These are phyloP conservation scores for Saccharomycopsis sp. DNA, from an alignment of 805 yeast genomes.

Conservation along the genomic window DNA sequence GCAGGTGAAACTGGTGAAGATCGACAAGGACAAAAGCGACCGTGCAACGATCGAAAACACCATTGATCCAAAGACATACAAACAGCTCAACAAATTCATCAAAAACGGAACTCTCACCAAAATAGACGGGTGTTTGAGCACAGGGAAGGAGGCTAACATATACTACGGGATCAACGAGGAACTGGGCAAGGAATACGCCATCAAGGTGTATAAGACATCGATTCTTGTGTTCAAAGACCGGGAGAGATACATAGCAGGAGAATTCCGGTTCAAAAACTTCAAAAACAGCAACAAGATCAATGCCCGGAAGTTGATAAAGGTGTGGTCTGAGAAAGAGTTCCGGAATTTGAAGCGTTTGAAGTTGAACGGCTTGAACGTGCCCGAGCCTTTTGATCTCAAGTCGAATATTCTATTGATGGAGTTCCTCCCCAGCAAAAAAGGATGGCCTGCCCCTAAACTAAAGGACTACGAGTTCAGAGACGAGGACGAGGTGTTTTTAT, in stretches of 20 bases:
- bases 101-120: conserved; percentile 77
- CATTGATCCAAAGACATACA: conserved; percentile 86
- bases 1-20: conserved; percentile 47
- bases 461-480: conserved; percentile 74
- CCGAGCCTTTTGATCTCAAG: conserved; percentile 83
- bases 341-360: conserved; percentile 81
- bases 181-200: conserved; percentile 60
- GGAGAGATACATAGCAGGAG: conserved; percentile 94
- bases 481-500: conserved; percentile 55
- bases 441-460: conserved; percentile 86
- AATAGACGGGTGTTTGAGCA: conserved; percentile 88
- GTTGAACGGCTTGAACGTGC: conserved; percentile 80
- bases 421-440: conserved; percentile 51
- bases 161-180: conserved; percentile 61
- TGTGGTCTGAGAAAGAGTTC: conserved; percentile 98
- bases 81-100: conserved; percentile 73
- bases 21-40: conserved; percentile 76
- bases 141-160: conserved; percentile 99
- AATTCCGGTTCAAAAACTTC: conserved; percentile 80
- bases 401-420: conserved; percentile 95
- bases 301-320: conserved; percentile 94
- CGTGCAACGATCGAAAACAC: conserved; percentile 97
- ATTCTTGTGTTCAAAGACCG: conserved; percentile 95
- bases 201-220: conserved; percentile 93
- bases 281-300: conserved; percentile 71